Evolutionary conservation across 495 filamentous ascomycete genomes (phyloP).

Genomic region (Aspergillus biplanus): DNA sequence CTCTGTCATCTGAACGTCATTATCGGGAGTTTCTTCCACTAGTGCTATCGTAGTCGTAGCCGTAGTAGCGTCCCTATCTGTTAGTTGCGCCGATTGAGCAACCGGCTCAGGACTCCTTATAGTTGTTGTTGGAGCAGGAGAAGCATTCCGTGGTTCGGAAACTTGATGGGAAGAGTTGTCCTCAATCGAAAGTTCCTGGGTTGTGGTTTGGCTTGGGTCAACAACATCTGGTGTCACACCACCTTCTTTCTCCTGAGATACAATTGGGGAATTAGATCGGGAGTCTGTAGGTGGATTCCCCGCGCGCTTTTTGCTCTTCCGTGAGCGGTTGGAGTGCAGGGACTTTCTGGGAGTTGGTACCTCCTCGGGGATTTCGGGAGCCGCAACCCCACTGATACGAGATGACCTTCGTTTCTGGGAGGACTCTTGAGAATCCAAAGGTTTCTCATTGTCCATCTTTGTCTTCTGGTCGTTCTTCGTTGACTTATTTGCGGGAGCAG

Average conservation of each 20-base stretch:
- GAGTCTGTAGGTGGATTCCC: constrained; percentile 9
- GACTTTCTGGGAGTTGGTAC: constrained; percentile 18
- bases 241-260: not conserved
- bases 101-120: not conserved
- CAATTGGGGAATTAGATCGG: constrained; percentile 19
- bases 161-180: not conserved
- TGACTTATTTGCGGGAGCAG: not conserved
- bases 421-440: constrained; percentile 12
- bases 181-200: not conserved
- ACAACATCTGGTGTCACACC: not conserved
- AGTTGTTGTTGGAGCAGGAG: not conserved
- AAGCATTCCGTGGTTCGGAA: not conserved
- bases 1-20: constrained; percentile 13
- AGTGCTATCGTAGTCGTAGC: not conserved
- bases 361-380: constrained; percentile 20
- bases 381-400: constrained; percentile 29
- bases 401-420: constrained; percentile 32
- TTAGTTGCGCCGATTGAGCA: not conserved
- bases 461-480: constrained; percentile 7
- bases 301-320: constrained; percentile 19
- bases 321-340: constrained; percentile 25
- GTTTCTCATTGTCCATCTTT: constrained; percentile 1
- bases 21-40: not conserved
- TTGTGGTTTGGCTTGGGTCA: not conserved
- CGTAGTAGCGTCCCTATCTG: not conserved